Evolutionary conservation across 768 basidiomycete species (phyloP).

Genomic region (Calocera viscosa): DNA sequence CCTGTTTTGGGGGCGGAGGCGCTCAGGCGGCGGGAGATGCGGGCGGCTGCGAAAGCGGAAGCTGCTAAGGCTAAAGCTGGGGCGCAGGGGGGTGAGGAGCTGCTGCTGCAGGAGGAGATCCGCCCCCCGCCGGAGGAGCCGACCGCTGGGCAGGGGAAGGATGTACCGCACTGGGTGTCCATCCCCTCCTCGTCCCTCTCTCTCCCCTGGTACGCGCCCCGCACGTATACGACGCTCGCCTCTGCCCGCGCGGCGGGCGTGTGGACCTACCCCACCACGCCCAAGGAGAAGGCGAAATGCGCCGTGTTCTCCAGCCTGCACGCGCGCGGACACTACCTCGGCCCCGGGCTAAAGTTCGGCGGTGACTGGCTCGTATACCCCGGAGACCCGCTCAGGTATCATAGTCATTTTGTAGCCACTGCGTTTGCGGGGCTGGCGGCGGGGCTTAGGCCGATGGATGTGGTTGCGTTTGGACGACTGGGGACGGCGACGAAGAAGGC

Average conservation of each 20-base stretch:
- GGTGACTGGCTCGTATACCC: constrained; percentile 96
- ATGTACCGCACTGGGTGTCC: constrained; percentile 22
- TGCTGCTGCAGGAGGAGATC: neutral
- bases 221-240: constrained; percentile 43
- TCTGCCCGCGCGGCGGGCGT: constrained; percentile 54
- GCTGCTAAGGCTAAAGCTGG: neutral
- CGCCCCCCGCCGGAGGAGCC: neutral
- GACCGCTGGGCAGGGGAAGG: neutral
- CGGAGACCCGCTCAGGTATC: constrained; percentile 37
- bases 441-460: constrained; percentile 71
- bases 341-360: constrained; percentile 84
- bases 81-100: neutral
- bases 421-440: constrained; percentile 16
- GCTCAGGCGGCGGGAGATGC: constrained; percentile 55
- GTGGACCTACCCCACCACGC: constrained; percentile 61
- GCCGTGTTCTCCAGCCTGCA: constrained; percentile 69
- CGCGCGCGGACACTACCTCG: constrained; percentile 77
- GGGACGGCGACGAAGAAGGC: constrained; percentile 97
- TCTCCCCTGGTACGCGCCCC: constrained; percentile 53
- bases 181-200: constrained; percentile 53
- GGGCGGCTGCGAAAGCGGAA: constrained; percentile 35
- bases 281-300: constrained; percentile 59
- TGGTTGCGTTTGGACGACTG: constrained; percentile 87
- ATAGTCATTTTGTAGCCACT: constrained; percentile 1
- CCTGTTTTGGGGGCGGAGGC: constrained; percentile 44